These are phyloP conservation scores for Asterionellopsis glacialis DNA, from an alignment of 108 stramenopile genomes.

Conservation along the genomic window DNA sequence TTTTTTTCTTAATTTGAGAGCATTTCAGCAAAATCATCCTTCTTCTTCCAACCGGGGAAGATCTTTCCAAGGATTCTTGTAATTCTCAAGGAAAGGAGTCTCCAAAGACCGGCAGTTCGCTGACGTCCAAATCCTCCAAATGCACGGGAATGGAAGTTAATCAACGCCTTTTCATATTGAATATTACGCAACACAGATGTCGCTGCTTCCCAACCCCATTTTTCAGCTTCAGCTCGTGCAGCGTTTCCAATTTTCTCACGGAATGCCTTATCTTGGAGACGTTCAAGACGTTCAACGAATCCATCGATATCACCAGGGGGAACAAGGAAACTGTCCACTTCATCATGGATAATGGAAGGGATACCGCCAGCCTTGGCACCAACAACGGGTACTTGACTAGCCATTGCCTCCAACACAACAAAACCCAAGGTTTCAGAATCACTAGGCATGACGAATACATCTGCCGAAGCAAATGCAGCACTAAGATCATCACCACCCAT, in stretches of 20 bases:
- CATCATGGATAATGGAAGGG: conserved; percentile 72
- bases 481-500: conserved; percentile 63
- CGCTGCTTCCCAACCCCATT: conserved; percentile 90
- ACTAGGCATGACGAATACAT: conserved; percentile 86
- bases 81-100: conserved; percentile 42
- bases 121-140: conserved; percentile 74
- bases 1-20: too few species aligned
- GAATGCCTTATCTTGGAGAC: conserved; percentile 46
- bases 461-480: conserved; percentile 80
- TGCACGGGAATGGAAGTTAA: conserved; percentile 78
- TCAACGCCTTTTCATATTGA: conserved; percentile 81
- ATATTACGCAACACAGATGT: conserved; percentile 80
- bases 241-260: conserved; percentile 58
- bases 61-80: too few species aligned
- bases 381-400: conserved; percentile 84
- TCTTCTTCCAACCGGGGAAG: too few species aligned
- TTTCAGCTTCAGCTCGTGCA: conserved; percentile 75
- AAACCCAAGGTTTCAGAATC: conserved; percentile 89
- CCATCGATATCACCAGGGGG: conserved; percentile 51
- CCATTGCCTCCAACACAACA: conserved; percentile 90
- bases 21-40: too few species aligned
- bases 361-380: conserved; percentile 77
- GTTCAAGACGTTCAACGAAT: conserved; percentile 43
- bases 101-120: conserved; percentile 45
- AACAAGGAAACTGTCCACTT: conserved; percentile 62